phyloP scores from a whole-genome alignment of 257 asterid genomes.

The Dorcoceras hygrometricum region DNA sequence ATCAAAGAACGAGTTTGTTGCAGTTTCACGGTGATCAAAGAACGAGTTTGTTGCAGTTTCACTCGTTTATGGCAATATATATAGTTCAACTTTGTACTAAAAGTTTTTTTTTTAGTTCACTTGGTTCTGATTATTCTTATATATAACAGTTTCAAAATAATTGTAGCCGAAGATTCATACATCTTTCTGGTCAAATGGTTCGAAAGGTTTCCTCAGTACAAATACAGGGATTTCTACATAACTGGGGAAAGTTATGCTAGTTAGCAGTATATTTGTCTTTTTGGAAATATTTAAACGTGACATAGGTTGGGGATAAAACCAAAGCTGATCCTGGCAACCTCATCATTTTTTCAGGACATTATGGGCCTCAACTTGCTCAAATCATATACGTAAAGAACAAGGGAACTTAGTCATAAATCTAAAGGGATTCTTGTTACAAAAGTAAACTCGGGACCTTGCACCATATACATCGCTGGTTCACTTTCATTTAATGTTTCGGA shows the following conservation, averaged over 20 bases:
- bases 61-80: neutral
- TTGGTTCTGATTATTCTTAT: constrained; percentile 18
- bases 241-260: constrained; percentile 99
- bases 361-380: constrained; percentile 89
- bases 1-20: constrained; percentile 68
- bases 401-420: constrained; percentile 77
- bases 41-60: constrained; percentile 50
- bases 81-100: neutral
- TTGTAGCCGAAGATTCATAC: constrained; percentile 83
- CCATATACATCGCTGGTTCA: neutral
- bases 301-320: neutral
- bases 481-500: constrained; percentile 5
- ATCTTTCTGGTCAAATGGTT: constrained; percentile 77
- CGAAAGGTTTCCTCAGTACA: constrained; percentile 97
- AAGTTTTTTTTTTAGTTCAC: constrained; percentile 9
- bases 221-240: constrained; percentile 79
- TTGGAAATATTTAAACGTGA: neutral
- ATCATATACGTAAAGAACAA: constrained; percentile 58
- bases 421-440: constrained; percentile 85
- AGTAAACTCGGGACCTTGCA: neutral
- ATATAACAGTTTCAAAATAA: constrained; percentile 26
- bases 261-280: constrained; percentile 16
- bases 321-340: constrained; percentile 5
- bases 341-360: constrained; percentile 63
- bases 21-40: constrained; percentile 11